Evolutionary conservation across 192 early-diverging fungal species (phyloP), one percentile per base, ranked within the genome.

Genomic region (Neocallimastix lanati): DNA sequence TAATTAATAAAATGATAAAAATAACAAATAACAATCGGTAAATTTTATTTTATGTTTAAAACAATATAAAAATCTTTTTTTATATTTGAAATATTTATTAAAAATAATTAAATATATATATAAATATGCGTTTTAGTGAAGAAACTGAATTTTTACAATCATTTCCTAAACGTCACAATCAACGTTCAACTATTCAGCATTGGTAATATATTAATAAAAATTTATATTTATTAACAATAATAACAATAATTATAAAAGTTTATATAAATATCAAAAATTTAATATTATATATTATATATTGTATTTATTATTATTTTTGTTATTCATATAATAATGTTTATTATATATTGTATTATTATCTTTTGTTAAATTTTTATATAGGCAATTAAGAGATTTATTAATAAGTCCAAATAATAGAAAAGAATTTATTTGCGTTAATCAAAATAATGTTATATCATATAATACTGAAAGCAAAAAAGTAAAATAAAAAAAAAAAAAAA

Each of bases 311-410:
- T 21, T 29, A 77, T 77, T 28, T 28, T 13, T 4, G 3, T 6
- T 29, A 4, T 29, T 78, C 16, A 29, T 29, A 28, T 80, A 4
- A 5, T 30, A 2, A 25, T 79, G 25, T n/a, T 7, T 27, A 36
- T 21, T n/a, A n/a, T n/a, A n/a, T n/a, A n/a, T n/a, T n/a, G n/a
- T n/a, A n/a, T n/a, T n/a, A n/a, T n/a, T n/a, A n/a, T n/a, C n/a
- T n/a, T n/a, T n/a, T n/a, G n/a, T n/a, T n/a, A n/a, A n/a, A 29
- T 76, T 9, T 5, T 4, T 3, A 18, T 40, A 5, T 86, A 95
- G 94, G 94, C 96, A 98, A 84, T 86, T 98, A 76, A 89, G 96
- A 30, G 96, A 98, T 83, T 89, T 97, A 29, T 85, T 98, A 16
- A 82, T 92, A 12, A 94, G 96, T 77, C 93, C 94, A 7, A 87